These are phyloP conservation scores for Fusarium austroafricanum DNA, from an alignment of 2,329 filamentous ascomycete species.

Conservation along the genomic window DNA sequence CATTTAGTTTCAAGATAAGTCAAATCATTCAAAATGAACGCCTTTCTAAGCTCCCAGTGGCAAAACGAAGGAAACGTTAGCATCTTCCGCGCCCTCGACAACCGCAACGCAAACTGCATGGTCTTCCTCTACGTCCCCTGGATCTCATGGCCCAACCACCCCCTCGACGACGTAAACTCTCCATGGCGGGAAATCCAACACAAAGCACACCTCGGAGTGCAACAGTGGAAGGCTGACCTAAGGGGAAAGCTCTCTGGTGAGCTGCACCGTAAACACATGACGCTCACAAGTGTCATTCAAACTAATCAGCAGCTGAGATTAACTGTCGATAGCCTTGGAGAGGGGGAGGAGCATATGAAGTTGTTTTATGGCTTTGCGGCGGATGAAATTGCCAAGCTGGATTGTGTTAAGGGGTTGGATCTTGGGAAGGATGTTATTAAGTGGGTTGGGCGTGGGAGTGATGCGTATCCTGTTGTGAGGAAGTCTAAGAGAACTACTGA, in stretches of 20 bases:
- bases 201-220: neutral
- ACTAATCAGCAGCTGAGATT: constrained; percentile 24
- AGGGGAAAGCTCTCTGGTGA: constrained; percentile 3
- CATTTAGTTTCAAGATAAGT: neutral
- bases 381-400: constrained; percentile 19
- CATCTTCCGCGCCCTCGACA: constrained; percentile 14
- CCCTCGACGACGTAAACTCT: neutral
- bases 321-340: constrained; percentile 3
- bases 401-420: neutral
- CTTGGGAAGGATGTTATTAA: constrained; percentile 19
- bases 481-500: neutral
- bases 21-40: neutral
- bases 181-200: constrained; percentile 9
- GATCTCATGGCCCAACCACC: constrained; percentile 27
- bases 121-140: constrained; percentile 20
- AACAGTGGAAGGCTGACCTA: constrained; percentile 3
- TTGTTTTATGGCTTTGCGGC: constrained; percentile 28
- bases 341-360: constrained; percentile 6
- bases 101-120: constrained; percentile 11
- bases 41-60: constrained; percentile 23
- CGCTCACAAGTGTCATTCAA: constrained; percentile 7
- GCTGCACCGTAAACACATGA: constrained; percentile 10
- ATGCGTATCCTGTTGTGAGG: constrained; percentile 7
- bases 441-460: neutral
- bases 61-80: constrained; percentile 6